Evolutionary conservation across 768 basidiomycete species (phyloP).

Genomic region (Suillus subluteus): DNA sequence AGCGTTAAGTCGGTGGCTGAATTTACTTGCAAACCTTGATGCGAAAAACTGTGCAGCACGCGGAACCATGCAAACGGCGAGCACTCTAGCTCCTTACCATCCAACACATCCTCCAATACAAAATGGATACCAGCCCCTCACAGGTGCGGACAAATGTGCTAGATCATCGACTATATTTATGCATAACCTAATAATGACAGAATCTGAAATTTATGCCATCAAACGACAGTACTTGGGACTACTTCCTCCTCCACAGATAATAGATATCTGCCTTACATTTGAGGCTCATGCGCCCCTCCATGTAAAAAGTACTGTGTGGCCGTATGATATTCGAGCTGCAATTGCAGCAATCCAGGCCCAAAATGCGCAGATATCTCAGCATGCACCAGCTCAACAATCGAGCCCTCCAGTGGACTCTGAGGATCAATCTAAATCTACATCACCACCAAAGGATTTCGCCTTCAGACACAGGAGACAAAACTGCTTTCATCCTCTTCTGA

Average conservation of each 20-base stretch:
- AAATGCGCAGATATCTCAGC: conserved; percentile 28
- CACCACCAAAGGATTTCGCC: conserved; percentile 33
- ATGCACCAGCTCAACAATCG: conserved; percentile 19
- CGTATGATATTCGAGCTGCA: conserved; percentile 65
- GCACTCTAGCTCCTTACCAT: conserved; percentile 40
- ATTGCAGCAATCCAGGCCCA: conserved; percentile 53
- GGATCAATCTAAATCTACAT: conserved; percentile 4
- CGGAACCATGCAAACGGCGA: conserved; percentile 63
- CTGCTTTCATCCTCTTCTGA: conserved; percentile 19
- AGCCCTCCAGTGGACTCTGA: conserved; percentile 11
- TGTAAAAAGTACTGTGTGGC: conserved; percentile 72
- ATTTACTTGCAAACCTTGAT: conserved; percentile 56
- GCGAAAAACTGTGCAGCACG: conserved; percentile 73
- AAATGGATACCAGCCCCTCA: conserved; percentile 37
- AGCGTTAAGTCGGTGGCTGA: conserved; percentile 3
- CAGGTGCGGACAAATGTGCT: conserved; percentile 36
- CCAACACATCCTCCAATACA: conserved; percentile 41
- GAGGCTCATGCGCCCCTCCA: conserved; percentile 70
- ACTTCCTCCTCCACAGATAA: conserved; percentile 69
- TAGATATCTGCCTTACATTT: conserved; percentile 77
- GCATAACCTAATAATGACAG: conserved; percentile 30
- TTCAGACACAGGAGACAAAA: conserved; percentile 16
- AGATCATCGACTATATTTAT: conserved; percentile 27
- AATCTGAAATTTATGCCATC: conserved; percentile 55
- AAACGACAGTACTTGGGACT: conserved; percentile 74